Evolutionary conservation across 1,284 basidiomycete genomes (phyloP), one percentile per base, ranked within the genome.

Genomic region (Golubevia sp.): DNA sequence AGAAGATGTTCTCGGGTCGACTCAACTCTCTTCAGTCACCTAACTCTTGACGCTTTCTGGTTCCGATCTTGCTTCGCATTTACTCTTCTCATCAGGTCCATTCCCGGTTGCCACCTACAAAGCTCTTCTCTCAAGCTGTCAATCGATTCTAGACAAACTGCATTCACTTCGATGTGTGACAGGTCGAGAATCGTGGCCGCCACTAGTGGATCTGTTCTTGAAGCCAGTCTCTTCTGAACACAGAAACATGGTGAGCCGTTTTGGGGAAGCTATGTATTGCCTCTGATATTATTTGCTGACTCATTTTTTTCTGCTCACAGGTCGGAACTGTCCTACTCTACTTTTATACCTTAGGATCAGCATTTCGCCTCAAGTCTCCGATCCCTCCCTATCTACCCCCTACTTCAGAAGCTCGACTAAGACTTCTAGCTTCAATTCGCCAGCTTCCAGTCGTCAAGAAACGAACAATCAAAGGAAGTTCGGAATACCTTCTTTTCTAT

Each of bases 401-500:
- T 23, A 75, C 74, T 4, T 63, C 58, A 3, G 49, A 63, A 26
- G 68, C 64, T 44, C 67, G 77, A 21, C 49, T 56, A 27, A 62
- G 62, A 6, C 62, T 79, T 55, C 56, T 79, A 62, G 88, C 90
- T 24, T 91, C 91, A 0, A 92, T 97, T 66, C 86, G 92, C n/a
- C 87, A 87, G 52, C 87, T 97, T 18, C 91, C 95, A 44, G 89
- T 94, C 3, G 92, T 97, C 15, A 90, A 90, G 73, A 72, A 79
- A 30, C 73, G 86, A 11, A 82, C 91, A 87, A 79, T 90, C 87
- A 62, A 85, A 13, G 85, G 84, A 1, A 85, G 85, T 5, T 93
- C 92, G 4, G 87, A 91, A 44, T 92, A 95, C 74, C 86, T 98
- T 5, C 86, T 98, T 21, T 97, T 92, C 85, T 96, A 97, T 76